phyloP scores from a whole-genome alignment of 768 basidiomycete species.

The Daedaleopsis sinensis region DNA sequence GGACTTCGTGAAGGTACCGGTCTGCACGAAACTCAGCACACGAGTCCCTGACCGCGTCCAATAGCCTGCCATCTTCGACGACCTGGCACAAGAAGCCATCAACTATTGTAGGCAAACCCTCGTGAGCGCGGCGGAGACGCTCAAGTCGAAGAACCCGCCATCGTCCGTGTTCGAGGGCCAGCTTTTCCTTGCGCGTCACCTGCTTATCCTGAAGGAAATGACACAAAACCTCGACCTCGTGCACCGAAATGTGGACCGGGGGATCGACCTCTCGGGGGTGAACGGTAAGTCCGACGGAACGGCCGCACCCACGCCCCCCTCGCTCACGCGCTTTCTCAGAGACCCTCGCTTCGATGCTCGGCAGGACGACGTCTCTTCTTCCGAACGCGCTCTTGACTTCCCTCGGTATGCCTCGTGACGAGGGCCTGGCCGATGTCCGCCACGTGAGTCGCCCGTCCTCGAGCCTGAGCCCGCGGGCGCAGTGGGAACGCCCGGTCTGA shows the following conservation, averaged over 20 bases:
- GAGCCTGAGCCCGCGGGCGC: conserved; percentile 6
- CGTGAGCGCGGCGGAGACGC: conserved; percentile 65
- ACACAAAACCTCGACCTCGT: conserved; percentile 72
- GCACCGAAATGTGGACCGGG: conserved; percentile 45
- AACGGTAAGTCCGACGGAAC: conserved; percentile 47
- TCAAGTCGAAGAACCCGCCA: conserved; percentile 53
- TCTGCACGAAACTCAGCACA: neutral
- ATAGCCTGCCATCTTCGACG: conserved; percentile 94
- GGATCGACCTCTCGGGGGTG: conserved; percentile 52
- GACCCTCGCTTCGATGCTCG: conserved; percentile 61
- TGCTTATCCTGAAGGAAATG: conserved; percentile 92
- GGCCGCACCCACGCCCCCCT: conserved; percentile 1
- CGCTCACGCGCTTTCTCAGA: conserved; percentile 37
- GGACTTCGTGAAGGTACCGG: conserved; percentile 85
- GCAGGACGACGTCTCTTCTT: conserved; percentile 59
- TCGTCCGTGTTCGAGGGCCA: conserved; percentile 64
- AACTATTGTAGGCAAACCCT: conserved; percentile 82
- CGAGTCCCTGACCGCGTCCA: conserved; percentile 1
- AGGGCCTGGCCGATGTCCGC: conserved; percentile 71
- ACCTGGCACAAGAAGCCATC: conserved; percentile 94
- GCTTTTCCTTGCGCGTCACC: conserved; percentile 88
- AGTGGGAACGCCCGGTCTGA: conserved; percentile 6
- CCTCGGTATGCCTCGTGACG: conserved; percentile 64
- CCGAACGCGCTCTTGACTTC: conserved; percentile 74
- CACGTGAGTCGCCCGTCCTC: conserved; percentile 47